These are phyloP conservation scores for Ustulina deusta DNA, from an alignment of 2,329 filamentous ascomycete species.

Conservation along the genomic window DNA sequence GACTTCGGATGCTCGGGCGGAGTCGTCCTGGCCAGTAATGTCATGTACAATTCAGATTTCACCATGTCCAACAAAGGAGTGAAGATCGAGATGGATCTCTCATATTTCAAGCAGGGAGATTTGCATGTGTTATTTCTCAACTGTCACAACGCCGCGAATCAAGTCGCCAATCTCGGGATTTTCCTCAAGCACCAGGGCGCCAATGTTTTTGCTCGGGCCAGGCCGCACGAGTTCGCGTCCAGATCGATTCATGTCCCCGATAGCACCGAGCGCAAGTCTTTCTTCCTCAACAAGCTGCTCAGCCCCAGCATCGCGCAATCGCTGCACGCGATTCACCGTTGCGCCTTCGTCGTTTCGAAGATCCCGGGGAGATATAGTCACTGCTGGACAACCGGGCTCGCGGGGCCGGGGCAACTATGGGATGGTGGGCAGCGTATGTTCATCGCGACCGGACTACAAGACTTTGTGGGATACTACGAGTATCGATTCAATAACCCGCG, in stretches of 20 bases:
- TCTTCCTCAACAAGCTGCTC: background rate
- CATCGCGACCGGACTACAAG: background rate
- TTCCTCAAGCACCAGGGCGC: conserved; percentile 1
- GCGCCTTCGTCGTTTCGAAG: background rate
- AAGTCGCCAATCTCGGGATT: background rate
- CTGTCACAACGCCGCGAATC: background rate
- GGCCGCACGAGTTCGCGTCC: background rate
- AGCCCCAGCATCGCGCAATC: background rate
- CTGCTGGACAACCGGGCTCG: background rate
- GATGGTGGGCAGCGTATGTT: background rate
- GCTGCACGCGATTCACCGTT: background rate
- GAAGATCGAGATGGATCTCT: background rate
- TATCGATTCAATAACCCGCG: too few relatives aligned
- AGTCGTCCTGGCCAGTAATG: background rate
- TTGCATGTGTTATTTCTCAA: background rate
- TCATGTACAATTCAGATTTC: background rate
- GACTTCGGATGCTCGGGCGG: background rate
- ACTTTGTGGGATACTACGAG: background rate
- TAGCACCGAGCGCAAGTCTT: background rate
- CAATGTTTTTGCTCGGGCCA: background rate
- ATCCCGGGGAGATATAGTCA: background rate
- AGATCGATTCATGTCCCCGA: background rate
- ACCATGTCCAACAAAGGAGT: background rate
- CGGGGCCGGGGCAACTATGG: background rate
- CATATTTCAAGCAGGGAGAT: background rate